A percentile compares a stretch with the other conserved stretches of the same genome.
Evolutionary conservation across 495 filamentous ascomycete species (phyloP).

Genomic region (Lineolata rhizophorae): DNA sequence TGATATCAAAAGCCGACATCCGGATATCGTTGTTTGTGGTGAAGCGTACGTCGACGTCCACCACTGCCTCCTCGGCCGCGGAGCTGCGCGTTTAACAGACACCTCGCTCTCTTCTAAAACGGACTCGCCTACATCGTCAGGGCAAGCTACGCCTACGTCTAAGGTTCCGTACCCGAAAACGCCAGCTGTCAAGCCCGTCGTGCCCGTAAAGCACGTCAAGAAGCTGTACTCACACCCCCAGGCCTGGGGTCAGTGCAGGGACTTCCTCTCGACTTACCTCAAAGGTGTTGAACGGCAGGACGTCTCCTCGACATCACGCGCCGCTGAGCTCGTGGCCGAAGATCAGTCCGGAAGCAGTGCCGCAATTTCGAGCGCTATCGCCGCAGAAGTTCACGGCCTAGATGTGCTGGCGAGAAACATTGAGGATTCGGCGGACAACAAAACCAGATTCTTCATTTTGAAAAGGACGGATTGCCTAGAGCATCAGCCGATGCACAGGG

Average conservation of each 20-base stretch:
- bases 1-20: constrained; percentile 36
- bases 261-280: constrained; percentile 43
- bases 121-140: constrained; percentile 5
- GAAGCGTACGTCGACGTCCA: constrained; percentile 71
- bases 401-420: constrained; percentile 50
- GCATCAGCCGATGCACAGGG: too few relatives aligned
- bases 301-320: constrained; percentile 66
- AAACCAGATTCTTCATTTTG: too few relatives aligned
- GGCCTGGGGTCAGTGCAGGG: constrained; percentile 78
- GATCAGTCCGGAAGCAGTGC: constrained; percentile 39
- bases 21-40: constrained; percentile 46
- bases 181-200: constrained; percentile 17
- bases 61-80: constrained; percentile 52
- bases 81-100: constrained; percentile 17
- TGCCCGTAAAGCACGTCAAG: constrained; percentile 27
- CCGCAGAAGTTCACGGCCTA: constrained; percentile 43
- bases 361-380: constrained; percentile 55
- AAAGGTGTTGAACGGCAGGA: constrained; percentile 57
- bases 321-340: constrained; percentile 48
- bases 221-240: constrained; percentile 68
- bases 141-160: constrained; percentile 8
- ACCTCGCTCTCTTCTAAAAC: constrained; percentile 1
- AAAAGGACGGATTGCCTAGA: too few relatives aligned
- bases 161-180: constrained; percentile 5
- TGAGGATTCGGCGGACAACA: too few relatives aligned